These are phyloP conservation scores for Knoxdaviesia capensis DNA, from an alignment of 2,329 filamentous ascomycete species.

Conservation along the genomic window DNA sequence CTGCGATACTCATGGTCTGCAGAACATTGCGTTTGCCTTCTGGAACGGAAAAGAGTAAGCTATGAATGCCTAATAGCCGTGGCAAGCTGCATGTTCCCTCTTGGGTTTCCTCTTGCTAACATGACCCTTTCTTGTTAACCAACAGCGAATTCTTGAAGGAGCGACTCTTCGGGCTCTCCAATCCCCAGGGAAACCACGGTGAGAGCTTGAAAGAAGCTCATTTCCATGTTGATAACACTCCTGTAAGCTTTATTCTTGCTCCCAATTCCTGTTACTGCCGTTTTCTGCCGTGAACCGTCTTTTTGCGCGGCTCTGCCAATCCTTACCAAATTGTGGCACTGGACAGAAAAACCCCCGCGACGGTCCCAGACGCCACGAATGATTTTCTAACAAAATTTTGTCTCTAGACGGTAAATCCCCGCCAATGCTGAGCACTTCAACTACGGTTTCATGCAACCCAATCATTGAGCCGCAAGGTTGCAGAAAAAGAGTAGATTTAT, in stretches of 20 bases:
- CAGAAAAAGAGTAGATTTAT: too few species aligned
- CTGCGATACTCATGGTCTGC: constrained; percentile 69
- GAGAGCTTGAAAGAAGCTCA: constrained; percentile 94
- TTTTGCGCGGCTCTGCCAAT: too few species aligned
- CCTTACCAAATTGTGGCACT: too few species aligned
- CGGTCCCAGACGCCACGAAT: too few species aligned
- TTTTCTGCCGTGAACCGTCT: too few species aligned
- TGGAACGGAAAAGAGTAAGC: constrained; percentile 90
- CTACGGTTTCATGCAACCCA: too few species aligned
- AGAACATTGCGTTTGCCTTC: constrained; percentile 90
- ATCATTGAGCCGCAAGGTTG: too few species aligned
- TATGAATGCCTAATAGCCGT: neutral
- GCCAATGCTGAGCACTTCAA: neutral
- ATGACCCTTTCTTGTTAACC: neutral
- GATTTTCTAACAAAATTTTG: too few species aligned
- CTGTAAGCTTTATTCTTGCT: constrained; percentile 21
- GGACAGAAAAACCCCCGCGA: too few species aligned
- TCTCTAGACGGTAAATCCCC: neutral
- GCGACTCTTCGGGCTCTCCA: constrained; percentile 82
- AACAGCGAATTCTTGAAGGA: constrained; percentile 79
- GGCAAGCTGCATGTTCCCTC: neutral
- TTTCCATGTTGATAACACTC: constrained; percentile 91
- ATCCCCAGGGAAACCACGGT: constrained; percentile 91
- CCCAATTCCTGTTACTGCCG: neutral
- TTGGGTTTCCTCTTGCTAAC: neutral